Evolutionary conservation across 2,329 filamentous ascomycete genomes (phyloP), one percentile per base, ranked within the genome.

Genomic region (Pyrenochaeta sp.): DNA sequence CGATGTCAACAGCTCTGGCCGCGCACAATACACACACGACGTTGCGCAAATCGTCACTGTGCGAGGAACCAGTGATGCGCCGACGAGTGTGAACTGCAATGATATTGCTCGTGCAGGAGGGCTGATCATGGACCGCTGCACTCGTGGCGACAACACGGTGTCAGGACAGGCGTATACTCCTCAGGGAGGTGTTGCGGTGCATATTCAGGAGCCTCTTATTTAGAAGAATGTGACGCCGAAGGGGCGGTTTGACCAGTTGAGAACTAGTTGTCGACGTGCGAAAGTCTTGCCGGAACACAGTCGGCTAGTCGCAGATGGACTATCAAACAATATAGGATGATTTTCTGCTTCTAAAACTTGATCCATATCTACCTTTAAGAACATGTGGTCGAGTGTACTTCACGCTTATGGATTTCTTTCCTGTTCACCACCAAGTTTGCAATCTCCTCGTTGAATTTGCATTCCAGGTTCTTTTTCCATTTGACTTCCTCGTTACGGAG

Each of bases 71-170:
- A 36, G 13, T n/a, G 40, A 22, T 39, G 46, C 39, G n/a, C 44
- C 50, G 19, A 43, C 9, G 2, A 46, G 32, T 30, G 49, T 60
- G 34, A 59, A 56, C 5, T 57, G 54, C 36, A 58, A 61, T 5
- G 54, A 58, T 7, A 47, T 61, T 30, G 50, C 54, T 0, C 40
- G 42, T 15, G 10, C 54, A 2, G 58, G 25, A 2, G 51, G 54
- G 2, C n/a, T 58, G 12, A 48, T 61, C 5, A 61, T 61, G 58
- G 54, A 61, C 28, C 44, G 36, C 15, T 61, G 56, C 28, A 54
- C 46, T 10, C 40, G 58, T 13, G 46, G 37, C 5, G 54, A 61
- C n/a, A 50, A 54, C 6, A 61, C 50, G 13, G 58, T 58, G 3
- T 34, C 54, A 30, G 54, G 54, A 19, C 24, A 37, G 22, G 48